phyloP scores from a whole-genome alignment of 2,329 filamentous ascomycete genomes.

The Talaromyces sp. region DNA sequence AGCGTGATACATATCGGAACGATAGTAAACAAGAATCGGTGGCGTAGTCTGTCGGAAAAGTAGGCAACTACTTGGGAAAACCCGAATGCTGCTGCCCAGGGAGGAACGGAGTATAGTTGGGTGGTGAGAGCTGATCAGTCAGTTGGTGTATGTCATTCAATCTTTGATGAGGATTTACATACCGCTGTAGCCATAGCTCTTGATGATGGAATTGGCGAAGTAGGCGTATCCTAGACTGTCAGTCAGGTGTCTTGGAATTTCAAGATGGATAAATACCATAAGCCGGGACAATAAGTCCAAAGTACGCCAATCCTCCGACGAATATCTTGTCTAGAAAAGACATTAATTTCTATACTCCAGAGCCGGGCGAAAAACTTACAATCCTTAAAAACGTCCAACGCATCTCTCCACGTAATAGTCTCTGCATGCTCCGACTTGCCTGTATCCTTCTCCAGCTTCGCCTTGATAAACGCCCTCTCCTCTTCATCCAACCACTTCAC shows the following conservation, averaged over 20 bases:
- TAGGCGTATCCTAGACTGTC: constrained; percentile 59
- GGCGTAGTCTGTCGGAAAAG: constrained; percentile 66
- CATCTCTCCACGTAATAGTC: constrained; percentile 57
- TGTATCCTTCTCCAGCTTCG: constrained; percentile 65
- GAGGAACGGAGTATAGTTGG: constrained; percentile 52
- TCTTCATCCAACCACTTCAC: constrained; percentile 69
- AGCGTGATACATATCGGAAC: constrained; percentile 67
- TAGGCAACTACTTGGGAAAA: constrained; percentile 74
- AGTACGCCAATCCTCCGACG: constrained; percentile 75
- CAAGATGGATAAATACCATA: constrained; percentile 50
- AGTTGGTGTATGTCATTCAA: background rate
- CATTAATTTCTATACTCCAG: background rate
- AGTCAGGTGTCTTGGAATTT: background rate
- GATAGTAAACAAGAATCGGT: constrained; percentile 72
- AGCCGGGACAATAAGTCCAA: constrained; percentile 72
- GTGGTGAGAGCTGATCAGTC: constrained; percentile 43
- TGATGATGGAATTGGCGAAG: constrained; percentile 70
- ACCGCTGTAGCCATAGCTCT: constrained; percentile 60
- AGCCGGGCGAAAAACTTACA: constrained; percentile 34
- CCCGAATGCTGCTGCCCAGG: constrained; percentile 70
- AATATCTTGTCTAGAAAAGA: constrained; percentile 57
- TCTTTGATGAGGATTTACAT: constrained; percentile 19
- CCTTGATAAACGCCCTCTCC: constrained; percentile 64
- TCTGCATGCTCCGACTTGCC: constrained; percentile 64
- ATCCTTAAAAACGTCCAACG: constrained; percentile 65